A percentile compares a stretch with the other conserved stretches of the same genome.
These are phyloP conservation scores for Voacanga thouarsii DNA, from an alignment of 257 asterid genomes.

Conservation along the genomic window DNA sequence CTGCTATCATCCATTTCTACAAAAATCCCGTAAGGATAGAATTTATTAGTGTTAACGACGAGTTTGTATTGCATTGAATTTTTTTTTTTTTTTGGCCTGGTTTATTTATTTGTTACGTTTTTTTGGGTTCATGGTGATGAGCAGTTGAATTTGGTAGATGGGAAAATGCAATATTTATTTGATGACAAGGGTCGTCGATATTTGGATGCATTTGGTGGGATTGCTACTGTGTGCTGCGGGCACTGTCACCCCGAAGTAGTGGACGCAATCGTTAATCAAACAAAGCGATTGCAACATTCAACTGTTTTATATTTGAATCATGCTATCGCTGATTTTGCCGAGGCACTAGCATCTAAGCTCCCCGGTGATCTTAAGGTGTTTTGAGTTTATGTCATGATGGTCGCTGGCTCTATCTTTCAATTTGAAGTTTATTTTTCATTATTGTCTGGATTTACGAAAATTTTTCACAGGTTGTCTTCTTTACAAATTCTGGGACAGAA, in stretches of 20 bases:
- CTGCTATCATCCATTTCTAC: slow-evolving; percentile 79
- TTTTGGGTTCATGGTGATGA: not conserved
- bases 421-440: not conserved
- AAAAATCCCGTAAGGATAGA: slow-evolving; percentile 51
- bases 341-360: slow-evolving; percentile 77
- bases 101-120: not conserved
- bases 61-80: not conserved
- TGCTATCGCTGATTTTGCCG: slow-evolving; percentile 81
- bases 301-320: slow-evolving; percentile 75
- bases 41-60: not conserved
- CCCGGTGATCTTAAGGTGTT: slow-evolving; percentile 88
- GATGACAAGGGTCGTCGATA: slow-evolving; percentile 79
- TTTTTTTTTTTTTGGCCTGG: too few species aligned
- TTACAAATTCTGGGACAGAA: slow-evolving; percentile 95
- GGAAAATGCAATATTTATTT: slow-evolving; percentile 89
- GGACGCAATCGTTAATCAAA: slow-evolving; percentile 69
- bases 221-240: slow-evolving; percentile 86
- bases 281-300: slow-evolving; percentile 77
- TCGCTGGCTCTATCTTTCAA: too few species aligned
- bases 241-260: slow-evolving; percentile 96
- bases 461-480: slow-evolving; percentile 68
- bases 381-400: not conserved
- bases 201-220: slow-evolving; percentile 89
- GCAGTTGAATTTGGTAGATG: slow-evolving; percentile 84
- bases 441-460: not conserved